Evolutionary conservation across 768 basidiomycete species (phyloP), one percentile per base, ranked within the genome.

Genomic region (Tulasnella sp.): DNA sequence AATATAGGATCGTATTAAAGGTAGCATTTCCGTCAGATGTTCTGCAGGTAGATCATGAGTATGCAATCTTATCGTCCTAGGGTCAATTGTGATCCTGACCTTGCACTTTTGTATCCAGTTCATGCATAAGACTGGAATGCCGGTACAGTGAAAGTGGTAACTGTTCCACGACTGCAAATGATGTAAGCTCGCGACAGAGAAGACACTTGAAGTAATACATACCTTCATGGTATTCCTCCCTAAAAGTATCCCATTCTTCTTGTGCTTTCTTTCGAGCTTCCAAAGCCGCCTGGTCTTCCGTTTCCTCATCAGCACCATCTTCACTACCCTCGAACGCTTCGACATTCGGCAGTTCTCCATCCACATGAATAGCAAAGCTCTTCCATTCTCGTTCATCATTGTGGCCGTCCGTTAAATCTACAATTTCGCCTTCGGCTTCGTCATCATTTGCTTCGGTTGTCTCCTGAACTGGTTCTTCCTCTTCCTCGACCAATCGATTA

Each of bases 161-260:
- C 61, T 87, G 83, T 53, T 86, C 83, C 45, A 88, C 71, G 42
- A 79, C 86, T 90, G 40, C 13, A 24, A 5, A 24, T 9, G 8
- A 37, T n/a, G 45, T 43, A 27, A 45, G 27, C 37, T 39, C 33
- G 19, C 22, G 45, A 48, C 45, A 37, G 37, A 33, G 16, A 32
- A 25, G 41, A 31, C 5, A 27, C 9, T 13, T 42, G 29, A 28
- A 15, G 37, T 29, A n/a, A 5, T 24, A 55, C 70, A 43, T 37
- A 81, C 86, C 75, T 73, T 87, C 86, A 62, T 77, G 78, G 58
- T 85, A 77, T 54, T 88, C 82, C 59, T 88, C 86, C 60, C 76
- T 75, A 61, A 88, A 74, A 33, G 76, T 68, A 40, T 83, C 79
- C 82, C 83, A 84, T 32, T 83, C 70, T 28, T 77, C 77, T 53